Evolutionary conservation across 2,329 filamentous ascomycete genomes (phyloP), one percentile per base, ranked within the genome.

Genomic region (Leptosphaerulina australis): DNA sequence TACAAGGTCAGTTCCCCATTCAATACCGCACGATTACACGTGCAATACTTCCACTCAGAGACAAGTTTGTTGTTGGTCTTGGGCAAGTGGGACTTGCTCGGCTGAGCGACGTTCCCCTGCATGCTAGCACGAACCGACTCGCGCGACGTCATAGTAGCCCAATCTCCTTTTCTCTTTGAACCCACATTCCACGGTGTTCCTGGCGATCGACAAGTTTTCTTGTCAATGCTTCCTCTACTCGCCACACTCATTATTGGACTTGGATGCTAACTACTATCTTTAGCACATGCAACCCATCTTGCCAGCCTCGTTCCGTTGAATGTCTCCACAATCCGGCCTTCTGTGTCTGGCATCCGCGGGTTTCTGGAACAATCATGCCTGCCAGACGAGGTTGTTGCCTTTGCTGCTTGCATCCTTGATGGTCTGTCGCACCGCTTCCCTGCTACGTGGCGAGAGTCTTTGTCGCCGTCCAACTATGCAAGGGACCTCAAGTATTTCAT

Each of bases 331-430:
- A 60, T 56, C 28, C 63, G 63, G 5, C 62, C 69, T 20, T 66
- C 63, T 31, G 51, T 59, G 22, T 44, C 63, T 3, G 50, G 55
- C 29, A 66, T 74, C 43, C 35, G 60, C 18, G 58, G 56, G 3
- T 70, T 68, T 40, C 58, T 75, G 38, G 55, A 56, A 20, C 62
- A 70, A 35, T 65, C 70, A 22, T 52, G 58, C 5, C 62, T 74
- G 36, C 64, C 71, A 2, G 56, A 67, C 31, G 68, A 73, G 39
- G 64, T 70, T 15, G 51, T 74, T 36, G 72, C 68, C 21, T 72
- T 73, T 52, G 63, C 70, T 11, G 71, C 67, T 1, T 75, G 72
- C 39, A 62, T 75, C 35, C 63, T 75, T 12, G 70, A 74, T 48
- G 60, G 64, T 0, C 55, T 75, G 30, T 69, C 65, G 22, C 50